Conservation (phyloP, 139 green algal genomes). For the Zygnema circumcarinatum region DNA sequence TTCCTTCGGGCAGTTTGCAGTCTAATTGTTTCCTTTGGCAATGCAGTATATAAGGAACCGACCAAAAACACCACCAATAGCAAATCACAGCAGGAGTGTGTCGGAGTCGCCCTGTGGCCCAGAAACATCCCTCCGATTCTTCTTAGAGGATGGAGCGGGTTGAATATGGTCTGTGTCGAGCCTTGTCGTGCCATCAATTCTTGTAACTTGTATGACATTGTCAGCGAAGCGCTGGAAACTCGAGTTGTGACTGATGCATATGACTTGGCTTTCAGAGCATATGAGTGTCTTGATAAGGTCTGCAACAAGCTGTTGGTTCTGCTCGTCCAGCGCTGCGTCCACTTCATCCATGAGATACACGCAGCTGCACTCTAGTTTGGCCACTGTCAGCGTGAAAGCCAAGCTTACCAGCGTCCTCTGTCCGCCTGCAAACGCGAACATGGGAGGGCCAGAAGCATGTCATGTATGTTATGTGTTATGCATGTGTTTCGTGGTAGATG, state of each 20-base stretch:
- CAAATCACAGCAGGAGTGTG: too few species aligned
- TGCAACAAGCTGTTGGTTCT: conserved; percentile 30
- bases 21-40: too few species aligned
- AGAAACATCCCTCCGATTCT: too few species aligned
- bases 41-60: too few species aligned
- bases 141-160: too few species aligned
- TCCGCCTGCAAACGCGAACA: conserved; percentile 14
- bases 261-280: conserved; percentile 20
- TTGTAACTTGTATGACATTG: conserved; percentile 32
- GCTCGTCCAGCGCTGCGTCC: conserved; percentile 35
- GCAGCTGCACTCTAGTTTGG: not conserved
- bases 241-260: conserved; percentile 42
- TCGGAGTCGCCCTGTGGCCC: too few species aligned
- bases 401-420: conserved; percentile 29
- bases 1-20: too few species aligned
- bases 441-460: not conserved
- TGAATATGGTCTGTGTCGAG: too few species aligned
- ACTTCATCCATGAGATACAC: conserved; percentile 45
- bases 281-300: conserved; percentile 7
- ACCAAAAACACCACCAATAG: too few species aligned
- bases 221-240: conserved; percentile 33
- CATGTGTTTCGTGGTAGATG: too few species aligned
- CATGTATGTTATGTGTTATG: too few species aligned
- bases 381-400: conserved; percentile 19
- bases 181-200: not conserved